Evolutionary conservation across 345 rosid species (phyloP).

Genomic region (Citrus glauca): DNA sequence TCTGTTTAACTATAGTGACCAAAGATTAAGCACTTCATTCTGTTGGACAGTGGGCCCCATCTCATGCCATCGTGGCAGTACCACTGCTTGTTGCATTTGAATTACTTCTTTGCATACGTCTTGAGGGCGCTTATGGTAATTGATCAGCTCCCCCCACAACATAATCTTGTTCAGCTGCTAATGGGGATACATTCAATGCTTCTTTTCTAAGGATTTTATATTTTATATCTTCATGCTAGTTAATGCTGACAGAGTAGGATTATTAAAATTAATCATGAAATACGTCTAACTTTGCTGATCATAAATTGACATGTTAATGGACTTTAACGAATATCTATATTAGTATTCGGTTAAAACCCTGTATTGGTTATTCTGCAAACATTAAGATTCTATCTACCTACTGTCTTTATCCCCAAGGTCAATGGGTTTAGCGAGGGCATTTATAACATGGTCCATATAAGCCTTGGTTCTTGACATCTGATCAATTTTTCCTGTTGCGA

Average conservation of each 20-base stretch:
- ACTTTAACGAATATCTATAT: neutral
- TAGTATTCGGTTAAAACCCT: neutral
- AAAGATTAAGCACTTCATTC: slow-evolving; percentile 8
- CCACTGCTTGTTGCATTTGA: slow-evolving; percentile 88
- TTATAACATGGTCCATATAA: neutral
- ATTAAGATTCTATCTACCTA: slow-evolving; percentile 9
- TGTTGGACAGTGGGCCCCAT: slow-evolving; percentile 89
- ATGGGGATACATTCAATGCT: neutral
- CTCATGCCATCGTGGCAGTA: slow-evolving; percentile 65
- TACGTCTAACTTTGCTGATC: neutral
- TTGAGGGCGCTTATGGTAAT: slow-evolving; percentile 61
- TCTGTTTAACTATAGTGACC: neutral
- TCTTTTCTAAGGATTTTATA: neutral
- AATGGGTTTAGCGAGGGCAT: neutral
- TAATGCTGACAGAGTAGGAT: neutral
- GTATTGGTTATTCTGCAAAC: neutral
- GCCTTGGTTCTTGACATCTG: neutral
- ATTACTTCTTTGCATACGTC: slow-evolving; percentile 72
- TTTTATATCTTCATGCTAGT: neutral
- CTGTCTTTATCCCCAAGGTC: slow-evolving; percentile 10
- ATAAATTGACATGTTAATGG: neutral
- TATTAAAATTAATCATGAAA: slow-evolving; percentile 1
- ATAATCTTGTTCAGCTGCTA: slow-evolving; percentile 6
- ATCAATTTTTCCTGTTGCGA: neutral
- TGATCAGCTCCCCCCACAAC: slow-evolving; percentile 1